Evolutionary conservation across 768 basidiomycete species (phyloP), one percentile per base, ranked within the genome.

Genomic region (Lactarius sanguifluus): DNA sequence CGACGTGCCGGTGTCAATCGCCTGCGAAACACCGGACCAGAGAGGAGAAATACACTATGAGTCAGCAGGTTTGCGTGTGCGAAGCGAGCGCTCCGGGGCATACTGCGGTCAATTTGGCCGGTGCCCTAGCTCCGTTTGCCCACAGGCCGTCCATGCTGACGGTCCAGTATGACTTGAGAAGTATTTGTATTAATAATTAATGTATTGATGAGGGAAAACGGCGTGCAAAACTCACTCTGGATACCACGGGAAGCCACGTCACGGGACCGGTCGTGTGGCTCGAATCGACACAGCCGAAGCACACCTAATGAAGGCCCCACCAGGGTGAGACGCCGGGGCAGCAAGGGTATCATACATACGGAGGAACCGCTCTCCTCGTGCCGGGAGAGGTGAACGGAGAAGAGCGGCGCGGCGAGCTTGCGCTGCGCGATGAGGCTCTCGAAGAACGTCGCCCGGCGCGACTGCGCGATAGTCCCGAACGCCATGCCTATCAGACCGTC

Each of bases 1-100:
- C 34, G 87, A 85, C 4, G 87, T 88, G 36, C 89, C 88, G 0
- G 87, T 86, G 71, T 90, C 89, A 65, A 90, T 81, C 23, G 86
- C 85, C 87, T 88, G 63, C 8, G 34, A 34, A 30, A 25, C 28
- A 6, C 41, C 54, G 54, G 32, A 28, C 32, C 54, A 56, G 15
- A 56, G 15, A 2, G 30, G 10, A 16, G 30, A 20, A 30, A n/a
- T 34, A 56, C 3, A 18, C 18, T 55, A 57, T 38, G 62, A 18
- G 41, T 54, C 23, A 41, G 18, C 54, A 28, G n/a, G 66, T 4
- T 28, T 8, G 25, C 9, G 34, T 13, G n/a, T 2, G 20, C 13
- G 3, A 34, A 36, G 20, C 13, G 41, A 12, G 34, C 38, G 40
- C 23, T 28, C 47, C 32, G 28, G 16, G 36, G 38, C 15, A n/a